These are phyloP conservation scores for Xerocomus amazonicus DNA, from an alignment of 1,284 basidiomycete genomes.

Conservation along the genomic window DNA sequence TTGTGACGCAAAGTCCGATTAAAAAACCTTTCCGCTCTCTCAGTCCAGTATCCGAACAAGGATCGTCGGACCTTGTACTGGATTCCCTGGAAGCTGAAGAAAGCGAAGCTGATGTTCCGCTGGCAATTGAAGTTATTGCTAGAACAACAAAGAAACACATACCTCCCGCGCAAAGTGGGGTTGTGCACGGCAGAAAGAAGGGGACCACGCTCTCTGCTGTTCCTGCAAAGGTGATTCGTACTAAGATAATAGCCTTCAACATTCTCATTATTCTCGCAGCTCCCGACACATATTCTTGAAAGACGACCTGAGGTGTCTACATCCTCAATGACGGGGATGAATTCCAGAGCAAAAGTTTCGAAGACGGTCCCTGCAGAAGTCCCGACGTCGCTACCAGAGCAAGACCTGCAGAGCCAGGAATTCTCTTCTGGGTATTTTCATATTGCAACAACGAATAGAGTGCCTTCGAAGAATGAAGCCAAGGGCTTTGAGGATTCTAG, in stretches of 20 bases:
- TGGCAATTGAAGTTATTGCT: slow-evolving; percentile 27
- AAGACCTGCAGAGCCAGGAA: slow-evolving; percentile 26
- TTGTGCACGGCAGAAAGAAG: slow-evolving; percentile 5
- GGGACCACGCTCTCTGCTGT: slow-evolving; percentile 1
- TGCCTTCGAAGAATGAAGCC: slow-evolving; percentile 8
- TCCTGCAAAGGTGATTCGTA: slow-evolving; percentile 20
- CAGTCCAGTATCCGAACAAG: slow-evolving; percentile 27
- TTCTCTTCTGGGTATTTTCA: slow-evolving; percentile 2
- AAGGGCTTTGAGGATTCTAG: slow-evolving; percentile 1
- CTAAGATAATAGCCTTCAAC: neutral
- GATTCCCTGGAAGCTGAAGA: slow-evolving; percentile 33
- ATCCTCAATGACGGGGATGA: slow-evolving; percentile 11
- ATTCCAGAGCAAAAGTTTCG: slow-evolving; percentile 6
- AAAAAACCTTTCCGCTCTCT: slow-evolving; percentile 18
- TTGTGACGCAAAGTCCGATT: slow-evolving; percentile 10
- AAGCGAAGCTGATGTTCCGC: slow-evolving; percentile 39
- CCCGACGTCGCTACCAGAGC: slow-evolving; percentile 38
- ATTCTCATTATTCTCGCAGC: slow-evolving; percentile 8
- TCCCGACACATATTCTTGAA: slow-evolving; percentile 1
- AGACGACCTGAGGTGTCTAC: slow-evolving; percentile 10
- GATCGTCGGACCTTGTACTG: slow-evolving; percentile 29
- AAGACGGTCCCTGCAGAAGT: slow-evolving; percentile 27
- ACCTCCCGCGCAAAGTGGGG: slow-evolving; percentile 3
- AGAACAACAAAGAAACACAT: slow-evolving; percentile 14
- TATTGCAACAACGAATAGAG: neutral